These are phyloP conservation scores for Colletotrichum graminicola DNA, from an alignment of 2,329 filamentous ascomycete genomes.

Conservation along the genomic window DNA sequence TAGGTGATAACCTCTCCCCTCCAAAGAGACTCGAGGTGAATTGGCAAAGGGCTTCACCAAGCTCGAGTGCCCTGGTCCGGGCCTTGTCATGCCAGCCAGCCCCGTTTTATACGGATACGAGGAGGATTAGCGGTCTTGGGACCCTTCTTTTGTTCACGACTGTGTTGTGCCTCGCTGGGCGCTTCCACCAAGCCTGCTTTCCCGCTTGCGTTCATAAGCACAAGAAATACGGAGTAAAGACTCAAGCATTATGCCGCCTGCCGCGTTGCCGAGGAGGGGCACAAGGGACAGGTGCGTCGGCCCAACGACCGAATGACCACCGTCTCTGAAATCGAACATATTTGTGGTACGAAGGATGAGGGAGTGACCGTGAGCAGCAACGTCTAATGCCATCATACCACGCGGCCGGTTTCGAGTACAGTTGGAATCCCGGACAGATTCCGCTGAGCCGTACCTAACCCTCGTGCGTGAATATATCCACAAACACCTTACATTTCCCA, in stretches of 20 bases:
- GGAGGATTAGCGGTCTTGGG: conserved; percentile 16
- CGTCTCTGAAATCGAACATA: background rate
- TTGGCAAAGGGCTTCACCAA: conserved; percentile 1
- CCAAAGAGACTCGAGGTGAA: conserved; percentile 3
- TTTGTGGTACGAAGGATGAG: conserved; percentile 7
- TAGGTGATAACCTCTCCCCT: background rate
- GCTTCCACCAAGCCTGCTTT: background rate
- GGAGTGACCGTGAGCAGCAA: conserved; percentile 12
- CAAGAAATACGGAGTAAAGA: background rate
- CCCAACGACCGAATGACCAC: conserved; percentile 16
- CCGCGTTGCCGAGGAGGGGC: conserved; percentile 14
- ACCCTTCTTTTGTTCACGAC: conserved; percentile 30
- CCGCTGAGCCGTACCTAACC: background rate
- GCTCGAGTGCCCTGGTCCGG: background rate
- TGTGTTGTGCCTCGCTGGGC: conserved; percentile 13
- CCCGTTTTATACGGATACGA: conserved; percentile 41
- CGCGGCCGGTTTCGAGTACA: conserved; percentile 14
- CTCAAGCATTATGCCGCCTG: conserved; percentile 4
- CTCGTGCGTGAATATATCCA: background rate
- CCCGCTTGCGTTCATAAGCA: background rate
- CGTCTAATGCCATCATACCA: conserved; percentile 27
- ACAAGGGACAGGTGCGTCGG: conserved; percentile 18
- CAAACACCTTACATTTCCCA: conserved; percentile 25
- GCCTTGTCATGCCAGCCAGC: conserved; percentile 29
- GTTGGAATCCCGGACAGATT: background rate